Percentiles rank a stretch among this genome's conserved stretches.
phyloP scores from a whole-genome alignment of 2,329 filamentous ascomycete species.

The Penicillium capsulatum region DNA sequence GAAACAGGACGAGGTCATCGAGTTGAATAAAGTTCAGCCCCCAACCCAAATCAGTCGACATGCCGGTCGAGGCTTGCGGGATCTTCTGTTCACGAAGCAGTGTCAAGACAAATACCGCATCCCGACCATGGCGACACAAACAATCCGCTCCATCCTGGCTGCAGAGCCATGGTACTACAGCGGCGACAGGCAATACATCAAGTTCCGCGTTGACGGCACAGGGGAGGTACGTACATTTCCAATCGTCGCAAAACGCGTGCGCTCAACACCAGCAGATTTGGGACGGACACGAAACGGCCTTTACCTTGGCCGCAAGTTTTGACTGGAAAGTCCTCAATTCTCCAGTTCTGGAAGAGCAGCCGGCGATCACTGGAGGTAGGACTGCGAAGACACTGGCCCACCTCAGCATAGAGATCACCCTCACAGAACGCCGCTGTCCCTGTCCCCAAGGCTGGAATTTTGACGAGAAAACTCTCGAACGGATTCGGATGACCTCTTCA shows the following conservation, averaged over 20 bases:
- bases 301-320: slow-evolving; percentile 1
- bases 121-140: slow-evolving; percentile 3
- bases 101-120: not conserved
- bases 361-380: not conserved
- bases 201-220: slow-evolving; percentile 2
- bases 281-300: slow-evolving; percentile 3
- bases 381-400: slow-evolving; percentile 2
- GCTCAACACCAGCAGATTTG: slow-evolving; percentile 4
- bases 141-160: slow-evolving; percentile 1
- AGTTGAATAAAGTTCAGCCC: slow-evolving; percentile 2
- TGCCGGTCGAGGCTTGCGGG: slow-evolving; percentile 1
- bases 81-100: slow-evolving; percentile 2
- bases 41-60: not conserved
- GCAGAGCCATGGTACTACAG: slow-evolving; percentile 4
- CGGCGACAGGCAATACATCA: slow-evolving; percentile 1
- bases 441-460: slow-evolving; percentile 2
- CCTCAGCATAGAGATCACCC: slow-evolving; percentile 2
- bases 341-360: slow-evolving; percentile 1
- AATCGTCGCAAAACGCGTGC: slow-evolving; percentile 1
- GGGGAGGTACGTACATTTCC: slow-evolving; percentile 3
- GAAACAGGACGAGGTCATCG: no score
- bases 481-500: slow-evolving; percentile 1
- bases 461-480: slow-evolving; percentile 4
- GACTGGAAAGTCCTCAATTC: slow-evolving; percentile 4
- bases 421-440: slow-evolving; percentile 3